Percentiles rank a stretch among this genome's conserved stretches.
phyloP scores from a whole-genome alignment of 345 rosid species.

The thale cress (Arabidopsis thaliana) region DNA sequence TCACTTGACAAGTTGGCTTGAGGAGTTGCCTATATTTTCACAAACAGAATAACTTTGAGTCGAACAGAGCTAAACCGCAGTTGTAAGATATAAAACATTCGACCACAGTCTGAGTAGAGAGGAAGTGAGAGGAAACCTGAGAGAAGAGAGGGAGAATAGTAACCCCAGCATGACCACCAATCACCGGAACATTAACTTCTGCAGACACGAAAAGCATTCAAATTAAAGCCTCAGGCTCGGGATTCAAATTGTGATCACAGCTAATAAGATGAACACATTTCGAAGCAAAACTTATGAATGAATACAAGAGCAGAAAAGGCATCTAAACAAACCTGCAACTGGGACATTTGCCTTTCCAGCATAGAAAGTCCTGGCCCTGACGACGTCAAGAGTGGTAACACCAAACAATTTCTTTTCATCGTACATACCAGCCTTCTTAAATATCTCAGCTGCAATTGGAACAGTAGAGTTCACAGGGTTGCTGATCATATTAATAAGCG shows the following conservation, averaged over 20 bases:
- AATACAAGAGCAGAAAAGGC: neutral
- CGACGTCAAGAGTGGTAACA: constrained; percentile 78
- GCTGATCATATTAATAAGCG: constrained; percentile 73
- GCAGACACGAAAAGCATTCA: constrained; percentile 35
- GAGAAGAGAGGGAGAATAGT: constrained; percentile 85
- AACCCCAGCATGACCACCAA: constrained; percentile 90
- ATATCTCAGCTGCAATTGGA: constrained; percentile 80
- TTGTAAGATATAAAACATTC: neutral
- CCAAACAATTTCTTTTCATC: constrained; percentile 74
- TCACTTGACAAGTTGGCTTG: constrained; percentile 65
- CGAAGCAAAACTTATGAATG: neutral
- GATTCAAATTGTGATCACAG: neutral
- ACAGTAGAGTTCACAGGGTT: constrained; percentile 86
- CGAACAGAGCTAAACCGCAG: neutral
- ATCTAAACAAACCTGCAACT: constrained; percentile 34
- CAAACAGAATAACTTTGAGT: constrained; percentile 26
- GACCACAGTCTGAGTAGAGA: constrained; percentile 8
- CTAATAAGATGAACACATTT: neutral
- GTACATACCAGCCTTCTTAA: constrained; percentile 73
- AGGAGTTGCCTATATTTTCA: constrained; percentile 65
- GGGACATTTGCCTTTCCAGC: constrained; percentile 63
- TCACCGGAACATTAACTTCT: constrained; percentile 81
- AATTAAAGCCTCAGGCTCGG: neutral
- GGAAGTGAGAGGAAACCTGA: constrained; percentile 54
- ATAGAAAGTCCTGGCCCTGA: constrained; percentile 77